Percentiles rank a stretch among this genome's conserved stretches.
phyloP scores from a whole-genome alignment of 768 basidiomycete genomes.

The Suillus placidus region DNA sequence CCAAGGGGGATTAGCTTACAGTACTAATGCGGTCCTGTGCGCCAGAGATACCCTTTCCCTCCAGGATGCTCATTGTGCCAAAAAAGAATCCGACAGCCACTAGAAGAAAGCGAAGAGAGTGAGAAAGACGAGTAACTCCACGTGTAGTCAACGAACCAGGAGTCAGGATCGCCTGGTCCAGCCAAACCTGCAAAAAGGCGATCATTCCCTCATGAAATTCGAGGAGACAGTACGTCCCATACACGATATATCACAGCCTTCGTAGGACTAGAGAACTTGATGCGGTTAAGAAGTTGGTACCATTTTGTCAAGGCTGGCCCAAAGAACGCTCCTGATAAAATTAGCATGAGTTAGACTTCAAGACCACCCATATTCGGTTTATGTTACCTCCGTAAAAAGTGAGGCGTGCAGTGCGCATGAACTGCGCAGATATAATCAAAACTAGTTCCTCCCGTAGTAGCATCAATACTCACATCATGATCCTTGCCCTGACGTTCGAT shows the following conservation, averaged over 20 bases:
- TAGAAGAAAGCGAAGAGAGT: constrained; percentile 16
- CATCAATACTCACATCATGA: constrained; percentile 66
- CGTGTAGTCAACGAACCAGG: constrained; percentile 49
- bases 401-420: constrained; percentile 62
- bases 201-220: neutral
- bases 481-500: constrained; percentile 71
- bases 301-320: constrained; percentile 83
- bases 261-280: constrained; percentile 66
- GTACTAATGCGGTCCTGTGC: constrained; percentile 51
- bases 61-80: constrained; percentile 76
- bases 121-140: constrained; percentile 8
- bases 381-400: constrained; percentile 70
- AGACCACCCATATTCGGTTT: neutral
- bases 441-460: constrained; percentile 1
- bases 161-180: constrained; percentile 80
- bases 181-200: constrained; percentile 57
- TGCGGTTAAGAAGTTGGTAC: constrained; percentile 71
- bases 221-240: constrained; percentile 21
- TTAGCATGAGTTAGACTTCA: constrained; percentile 1
- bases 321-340: constrained; percentile 61
- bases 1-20: constrained; percentile 20
- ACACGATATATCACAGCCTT: constrained; percentile 66
- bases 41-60: constrained; percentile 63
- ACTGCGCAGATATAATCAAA: constrained; percentile 36
- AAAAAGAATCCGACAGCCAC: constrained; percentile 60